Conservation (phyloP, 139 green algal species). For the Asterochloris sp. region DNA sequence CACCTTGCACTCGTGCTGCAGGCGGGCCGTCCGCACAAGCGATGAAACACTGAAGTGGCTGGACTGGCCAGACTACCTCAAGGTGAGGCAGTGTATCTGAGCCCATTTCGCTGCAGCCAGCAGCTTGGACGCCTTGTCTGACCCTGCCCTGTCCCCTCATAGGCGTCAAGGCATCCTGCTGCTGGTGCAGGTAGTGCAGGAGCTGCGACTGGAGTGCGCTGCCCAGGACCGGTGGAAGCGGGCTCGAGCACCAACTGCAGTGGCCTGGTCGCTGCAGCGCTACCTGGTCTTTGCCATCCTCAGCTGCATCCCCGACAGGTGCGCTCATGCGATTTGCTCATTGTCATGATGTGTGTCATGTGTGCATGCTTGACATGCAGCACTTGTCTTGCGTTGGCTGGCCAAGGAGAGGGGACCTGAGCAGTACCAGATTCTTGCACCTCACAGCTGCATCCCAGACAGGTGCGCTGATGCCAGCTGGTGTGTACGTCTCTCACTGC, state of each 20-base stretch:
- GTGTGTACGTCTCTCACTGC: too few relatives aligned
- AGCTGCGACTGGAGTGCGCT: constrained; percentile 45
- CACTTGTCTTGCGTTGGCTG: too few relatives aligned
- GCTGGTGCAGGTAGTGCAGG: constrained; percentile 23
- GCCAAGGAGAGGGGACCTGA: too few relatives aligned
- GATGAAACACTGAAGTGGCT: constrained; percentile 66
- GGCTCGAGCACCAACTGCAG: constrained; percentile 3
- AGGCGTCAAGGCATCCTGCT: neutral
- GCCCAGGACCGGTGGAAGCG: constrained; percentile 10
- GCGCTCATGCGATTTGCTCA: neutral
- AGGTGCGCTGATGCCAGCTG: too few relatives aligned
- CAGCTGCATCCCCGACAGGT: constrained; percentile 56
- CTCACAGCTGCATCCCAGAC: too few relatives aligned
- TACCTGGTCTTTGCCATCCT: constrained; percentile 76
- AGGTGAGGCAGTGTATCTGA: neutral
- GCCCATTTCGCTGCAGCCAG: neutral
- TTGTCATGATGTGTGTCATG: too few relatives aligned
- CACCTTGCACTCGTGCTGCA: neutral
- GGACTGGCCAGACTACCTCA: constrained; percentile 61
- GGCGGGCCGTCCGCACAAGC: neutral
- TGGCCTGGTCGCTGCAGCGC: constrained; percentile 48
- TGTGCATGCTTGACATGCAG: too few relatives aligned
- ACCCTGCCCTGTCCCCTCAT: neutral
- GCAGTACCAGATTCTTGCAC: too few relatives aligned
- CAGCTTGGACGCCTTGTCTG: neutral